Conservation (phyloP, 345 rosid genomes). For the Eucalyptus leucophloia region DNA sequence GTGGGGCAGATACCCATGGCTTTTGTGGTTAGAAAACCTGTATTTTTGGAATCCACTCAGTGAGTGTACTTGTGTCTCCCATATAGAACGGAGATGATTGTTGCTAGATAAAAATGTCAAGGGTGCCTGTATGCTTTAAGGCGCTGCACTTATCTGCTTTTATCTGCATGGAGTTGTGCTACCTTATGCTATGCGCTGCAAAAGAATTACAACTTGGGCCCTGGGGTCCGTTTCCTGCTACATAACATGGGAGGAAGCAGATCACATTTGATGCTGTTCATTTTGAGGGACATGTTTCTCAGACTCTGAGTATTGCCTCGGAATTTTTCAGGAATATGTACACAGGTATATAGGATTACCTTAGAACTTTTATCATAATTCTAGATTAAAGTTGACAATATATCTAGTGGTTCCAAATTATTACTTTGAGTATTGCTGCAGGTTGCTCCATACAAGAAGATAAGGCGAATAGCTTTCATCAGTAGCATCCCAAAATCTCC, state of each 20-base stretch:
- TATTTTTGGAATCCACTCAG: not conserved
- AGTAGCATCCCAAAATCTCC: slow-evolving; percentile 54
- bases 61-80: not conserved
- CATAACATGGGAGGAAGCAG: not conserved
- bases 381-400: not conserved
- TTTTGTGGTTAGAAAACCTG: slow-evolving; percentile 71
- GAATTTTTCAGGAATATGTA: not conserved
- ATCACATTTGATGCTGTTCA: not conserved
- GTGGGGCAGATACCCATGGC: slow-evolving; percentile 96
- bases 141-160: not conserved
- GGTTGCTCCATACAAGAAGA: slow-evolving; percentile 88
- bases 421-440: not conserved
- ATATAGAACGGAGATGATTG: not conserved
- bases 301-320: no score
- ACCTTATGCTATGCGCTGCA: not conserved
- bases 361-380: not conserved
- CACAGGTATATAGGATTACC: not conserved
- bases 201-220: not conserved
- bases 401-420: not conserved
- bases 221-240: not conserved
- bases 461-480: slow-evolving; percentile 58
- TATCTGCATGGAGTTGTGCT: not conserved
- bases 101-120: not conserved
- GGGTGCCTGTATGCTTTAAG: not conserved
- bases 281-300: not conserved